Base-by-base conservation (phyloP, 1,284 basidiomycete genomes). In the Leccinum fallax region DNA sequence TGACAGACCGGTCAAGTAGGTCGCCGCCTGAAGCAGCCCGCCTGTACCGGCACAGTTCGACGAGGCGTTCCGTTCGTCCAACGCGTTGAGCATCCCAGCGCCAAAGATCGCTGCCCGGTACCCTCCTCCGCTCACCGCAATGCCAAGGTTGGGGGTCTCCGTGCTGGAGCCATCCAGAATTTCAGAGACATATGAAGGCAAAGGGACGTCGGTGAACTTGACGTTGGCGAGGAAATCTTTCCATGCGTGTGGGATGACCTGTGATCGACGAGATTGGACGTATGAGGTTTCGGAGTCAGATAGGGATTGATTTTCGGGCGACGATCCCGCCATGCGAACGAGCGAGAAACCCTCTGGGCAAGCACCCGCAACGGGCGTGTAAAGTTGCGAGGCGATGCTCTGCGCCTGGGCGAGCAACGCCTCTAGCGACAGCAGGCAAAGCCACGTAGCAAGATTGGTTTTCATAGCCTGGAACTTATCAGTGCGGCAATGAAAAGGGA, bases 71-170 rank as follows among this genome's bases (percentile, higher is more conserved):
- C 84, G 69, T 5, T 69, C 80, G 63, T 86, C 85, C 26, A 86
- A 66, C 1, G 81, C 79, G 57, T 80, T 80, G 48, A 85, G 64
- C 3, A 82, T 74, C 0, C 81, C 84, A 0, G 82, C 82, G 6
- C 81, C 82, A 64, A 84, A 83, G 3, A 82, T 76, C 0, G 82
- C 79, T 0, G 84, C 82, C 3, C 83, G 74, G 61, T 80, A 78
- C 0, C 82, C 78, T 16, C 82, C 83, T 8, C 82, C 82, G 57
- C 82, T 83, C 19, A 70, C 70, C 0, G 81, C 77, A 53, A 83
- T 80, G 0, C 79, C 79, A 0, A 84, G 61, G 5, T 69, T 79
- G 0, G 81, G 81, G 0, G 69, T 65, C 13, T 69, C 53, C 1
- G 59, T 49, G 34, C 66, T 66, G 15, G 61, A 46, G 0, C 72